Evolutionary conservation across 805 yeast genomes (phyloP).

Genomic region (Starmerella davenportii): DNA sequence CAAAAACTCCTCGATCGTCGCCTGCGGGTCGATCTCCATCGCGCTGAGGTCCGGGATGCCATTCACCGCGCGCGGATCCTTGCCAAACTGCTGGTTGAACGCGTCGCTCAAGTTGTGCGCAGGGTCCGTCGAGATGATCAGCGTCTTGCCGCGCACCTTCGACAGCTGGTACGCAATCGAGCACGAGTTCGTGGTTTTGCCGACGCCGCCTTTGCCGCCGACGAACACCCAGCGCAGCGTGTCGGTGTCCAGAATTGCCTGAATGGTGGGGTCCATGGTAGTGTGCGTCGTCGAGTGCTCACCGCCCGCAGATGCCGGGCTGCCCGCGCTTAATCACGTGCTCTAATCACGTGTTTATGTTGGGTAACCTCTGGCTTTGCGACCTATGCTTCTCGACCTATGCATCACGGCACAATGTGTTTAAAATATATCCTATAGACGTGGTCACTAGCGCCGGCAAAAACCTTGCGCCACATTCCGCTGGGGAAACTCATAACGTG

Average conservation of each 20-base stretch:
- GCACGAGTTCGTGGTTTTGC: slow-evolving; percentile 94
- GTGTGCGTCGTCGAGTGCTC: not conserved
- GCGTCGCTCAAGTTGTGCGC: slow-evolving; percentile 97
- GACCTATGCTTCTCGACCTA: not conserved
- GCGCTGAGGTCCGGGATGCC: slow-evolving; percentile 79
- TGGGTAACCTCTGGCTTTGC: not conserved
- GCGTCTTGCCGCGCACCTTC: slow-evolving; percentile 58
- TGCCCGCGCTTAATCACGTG: not conserved
- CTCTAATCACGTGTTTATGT: not conserved
- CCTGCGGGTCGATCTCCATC: slow-evolving; percentile 97
- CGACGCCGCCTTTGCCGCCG: slow-evolving; percentile 99
- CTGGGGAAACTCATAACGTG: no score
- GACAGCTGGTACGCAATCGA: slow-evolving; percentile 92
- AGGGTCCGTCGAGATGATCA: slow-evolving; percentile 91
- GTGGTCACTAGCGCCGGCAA: no score
- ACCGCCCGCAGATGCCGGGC: no score
- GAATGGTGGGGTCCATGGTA: slow-evolving; percentile 26
- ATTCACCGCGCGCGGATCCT: slow-evolving; percentile 85
- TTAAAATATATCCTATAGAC: no score
- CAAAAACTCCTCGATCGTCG: slow-evolving; percentile 72
- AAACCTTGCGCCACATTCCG: no score
- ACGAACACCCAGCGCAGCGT: slow-evolving; percentile 89
- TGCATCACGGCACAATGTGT: no score
- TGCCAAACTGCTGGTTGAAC: slow-evolving; percentile 93
- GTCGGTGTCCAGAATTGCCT: slow-evolving; percentile 26